Evolutionary conservation across 78 protist genomes (phyloP), one percentile per base, ranked within the genome.

Genomic region (slime mould (Dictyostelium discoideum)): DNA sequence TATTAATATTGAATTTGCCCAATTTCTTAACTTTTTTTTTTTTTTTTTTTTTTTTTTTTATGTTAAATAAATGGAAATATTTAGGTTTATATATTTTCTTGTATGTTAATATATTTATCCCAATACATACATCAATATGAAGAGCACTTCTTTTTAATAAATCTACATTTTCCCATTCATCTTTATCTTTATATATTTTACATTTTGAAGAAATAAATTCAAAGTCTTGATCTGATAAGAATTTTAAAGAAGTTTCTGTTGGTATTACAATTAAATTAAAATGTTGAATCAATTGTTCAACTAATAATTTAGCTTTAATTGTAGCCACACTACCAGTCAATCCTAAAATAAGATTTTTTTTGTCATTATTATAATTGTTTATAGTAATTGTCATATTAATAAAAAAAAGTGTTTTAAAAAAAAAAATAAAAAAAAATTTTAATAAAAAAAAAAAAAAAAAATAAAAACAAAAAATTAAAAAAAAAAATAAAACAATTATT

Each of bases 1-100:
- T 37, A 98, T 95, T 39, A 98, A 77, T 18, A 98, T 20, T 14
- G 95, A 18, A 42, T 98, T 98, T 22, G 99, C 98, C 99, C 99
- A 98, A 3, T 84, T 60, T 26, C 98, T 79, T 26, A 98, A 73
- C 97, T 98, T 84, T 48, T 48, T 48, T 48, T 13, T 48, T 48
- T 48, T 48, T 13, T 44, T 44, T 44, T 44, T 9, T 44, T 44
- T 44, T 44, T 9, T 44, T 44, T 44, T n/a, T n/a, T n/a, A n/a
- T n/a, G n/a, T n/a, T n/a, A n/a, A n/a, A n/a, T n/a, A n/a, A n/a
- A n/a, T n/a, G 29, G 29, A 22, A 44, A 7, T 44, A 44, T 44
- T 7, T 44, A 7, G 48, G 48, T 3, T 7, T 44, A 44, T 44
- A n/a, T n/a, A n/a, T n/a, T n/a, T n/a, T n/a, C n/a, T n/a, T n/a